Percentiles rank a stretch among this genome's conserved stretches.
Conservation (phyloP, 108 stramenopile genomes). For the Skeletonema menzelii region DNA sequence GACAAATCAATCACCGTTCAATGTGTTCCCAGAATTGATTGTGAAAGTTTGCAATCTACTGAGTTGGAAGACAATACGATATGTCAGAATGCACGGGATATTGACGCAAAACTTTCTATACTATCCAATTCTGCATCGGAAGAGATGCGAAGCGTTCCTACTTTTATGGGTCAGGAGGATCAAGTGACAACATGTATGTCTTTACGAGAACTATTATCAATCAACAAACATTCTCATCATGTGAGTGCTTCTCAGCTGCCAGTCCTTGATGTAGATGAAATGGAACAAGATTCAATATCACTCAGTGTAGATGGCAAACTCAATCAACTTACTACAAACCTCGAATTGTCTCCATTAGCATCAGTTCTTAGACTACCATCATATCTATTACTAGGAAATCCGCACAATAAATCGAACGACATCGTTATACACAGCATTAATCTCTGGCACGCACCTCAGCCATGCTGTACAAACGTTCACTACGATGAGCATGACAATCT, state of each 20-base stretch:
- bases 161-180: slow-evolving; percentile 50
- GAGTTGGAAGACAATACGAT: background rate
- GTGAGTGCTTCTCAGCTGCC: slow-evolving; percentile 40
- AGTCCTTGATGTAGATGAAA: slow-evolving; percentile 4
- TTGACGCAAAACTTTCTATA: slow-evolving; percentile 14
- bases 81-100: background rate
- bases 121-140: slow-evolving; percentile 7
- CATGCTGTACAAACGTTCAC: slow-evolving; percentile 45
- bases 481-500: slow-evolving; percentile 47
- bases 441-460: slow-evolving; percentile 47
- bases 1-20: slow-evolving; percentile 29
- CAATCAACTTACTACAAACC: background rate
- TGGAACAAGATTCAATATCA: background rate
- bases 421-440: slow-evolving; percentile 33
- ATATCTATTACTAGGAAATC: slow-evolving; percentile 25
- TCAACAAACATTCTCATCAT: background rate
- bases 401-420: background rate
- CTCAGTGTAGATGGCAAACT: slow-evolving; percentile 26
- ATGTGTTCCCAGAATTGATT: slow-evolving; percentile 9
- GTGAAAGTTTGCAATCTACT: background rate
- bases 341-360: slow-evolving; percentile 19
- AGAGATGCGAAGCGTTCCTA: slow-evolving; percentile 7
- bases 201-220: slow-evolving; percentile 21
- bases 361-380: slow-evolving; percentile 29
- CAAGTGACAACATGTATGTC: slow-evolving; percentile 40